These are phyloP conservation scores for Tricholoma matsutake DNA, from an alignment of 768 basidiomycete species.

Conservation along the genomic window DNA sequence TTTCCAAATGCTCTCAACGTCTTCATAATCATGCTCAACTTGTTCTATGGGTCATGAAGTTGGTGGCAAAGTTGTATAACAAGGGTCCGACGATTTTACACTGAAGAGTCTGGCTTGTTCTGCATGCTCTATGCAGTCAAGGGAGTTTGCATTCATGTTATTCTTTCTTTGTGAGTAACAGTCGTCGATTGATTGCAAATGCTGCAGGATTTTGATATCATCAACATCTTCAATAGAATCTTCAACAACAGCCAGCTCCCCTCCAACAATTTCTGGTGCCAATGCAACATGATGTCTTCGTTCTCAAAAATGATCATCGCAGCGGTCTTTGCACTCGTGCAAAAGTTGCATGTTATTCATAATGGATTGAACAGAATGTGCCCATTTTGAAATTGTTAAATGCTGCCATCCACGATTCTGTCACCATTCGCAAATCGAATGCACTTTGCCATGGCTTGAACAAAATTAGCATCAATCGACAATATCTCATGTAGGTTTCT, in stretches of 20 bases:
- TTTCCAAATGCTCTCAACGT: not conserved
- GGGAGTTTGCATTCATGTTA: not conserved
- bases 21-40: not conserved
- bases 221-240: not conserved
- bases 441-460: not conserved
- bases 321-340: not conserved
- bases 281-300: slow-evolving; percentile 23
- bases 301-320: not conserved
- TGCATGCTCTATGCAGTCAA: not conserved
- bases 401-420: not conserved
- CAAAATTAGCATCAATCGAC: too few species aligned
- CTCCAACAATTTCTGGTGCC: slow-evolving; percentile 7
- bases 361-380: not conserved
- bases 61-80: not conserved
- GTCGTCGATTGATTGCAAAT: not conserved
- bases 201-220: not conserved
- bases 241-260: not conserved
- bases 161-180: not conserved
- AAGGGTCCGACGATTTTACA: not conserved
- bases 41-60: not conserved
- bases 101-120: not conserved
- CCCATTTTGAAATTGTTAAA: not conserved
- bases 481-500: too few species aligned
- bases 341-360: slow-evolving; percentile 40
- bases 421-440: not conserved